phyloP scores from a whole-genome alignment of 441 rosid species.

The Syzygium malaccense region DNA sequence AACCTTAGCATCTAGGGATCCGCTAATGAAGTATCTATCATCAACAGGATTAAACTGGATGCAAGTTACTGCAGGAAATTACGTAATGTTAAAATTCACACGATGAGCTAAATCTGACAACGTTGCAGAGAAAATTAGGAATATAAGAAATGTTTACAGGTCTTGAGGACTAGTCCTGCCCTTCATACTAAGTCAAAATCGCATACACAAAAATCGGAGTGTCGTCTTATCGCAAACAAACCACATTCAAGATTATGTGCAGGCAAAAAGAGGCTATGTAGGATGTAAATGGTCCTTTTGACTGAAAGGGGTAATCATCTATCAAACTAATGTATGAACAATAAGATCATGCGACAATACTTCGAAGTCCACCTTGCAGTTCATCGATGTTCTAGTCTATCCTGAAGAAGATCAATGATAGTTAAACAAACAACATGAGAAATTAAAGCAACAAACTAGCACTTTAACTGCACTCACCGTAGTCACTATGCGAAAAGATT shows the following conservation, averaged over 20 bases:
- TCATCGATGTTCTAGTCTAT: neutral
- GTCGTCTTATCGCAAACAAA: neutral
- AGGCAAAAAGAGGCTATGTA: neutral
- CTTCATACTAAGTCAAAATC: neutral
- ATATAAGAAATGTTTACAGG: neutral
- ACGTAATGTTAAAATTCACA: conserved; percentile 11
- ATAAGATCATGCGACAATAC: neutral
- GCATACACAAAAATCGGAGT: neutral
- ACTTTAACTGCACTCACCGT: conserved; percentile 32
- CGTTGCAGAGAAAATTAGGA: neutral
- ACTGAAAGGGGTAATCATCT: neutral
- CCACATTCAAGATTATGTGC: neutral
- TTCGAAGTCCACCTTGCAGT: neutral
- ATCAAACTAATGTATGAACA: neutral
- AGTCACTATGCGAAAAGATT: conserved; percentile 65
- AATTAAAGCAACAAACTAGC: neutral
- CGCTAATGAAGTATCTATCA: conserved; percentile 95
- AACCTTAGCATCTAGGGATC: conserved; percentile 92
- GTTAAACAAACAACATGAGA: neutral
- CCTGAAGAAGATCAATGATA: neutral
- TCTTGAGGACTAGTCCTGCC: neutral
- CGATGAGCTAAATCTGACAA: neutral
- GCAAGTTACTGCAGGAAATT: conserved; percentile 74
- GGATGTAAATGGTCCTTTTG: neutral
- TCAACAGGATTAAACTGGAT: conserved; percentile 99